phyloP scores from a whole-genome alignment of 2,329 filamentous ascomycete genomes.

The Penicillium hesseltinei region DNA sequence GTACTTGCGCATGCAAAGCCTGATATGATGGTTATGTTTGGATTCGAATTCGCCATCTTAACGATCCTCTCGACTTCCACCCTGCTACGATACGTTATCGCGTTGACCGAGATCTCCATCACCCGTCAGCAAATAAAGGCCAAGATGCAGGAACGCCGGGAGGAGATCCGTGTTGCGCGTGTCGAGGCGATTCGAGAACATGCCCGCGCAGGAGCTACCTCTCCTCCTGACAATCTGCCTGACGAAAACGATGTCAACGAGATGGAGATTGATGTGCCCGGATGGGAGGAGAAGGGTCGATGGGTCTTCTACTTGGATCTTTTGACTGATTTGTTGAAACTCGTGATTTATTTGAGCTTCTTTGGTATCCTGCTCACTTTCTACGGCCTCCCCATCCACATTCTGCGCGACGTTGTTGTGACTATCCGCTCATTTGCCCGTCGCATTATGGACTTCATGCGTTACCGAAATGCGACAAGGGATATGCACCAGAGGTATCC shows the following conservation, averaged over 20 bases:
- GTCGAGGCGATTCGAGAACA: conserved; percentile 47
- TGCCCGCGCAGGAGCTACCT: conserved; percentile 37
- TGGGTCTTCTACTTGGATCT: conserved; percentile 89
- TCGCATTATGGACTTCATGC: conserved; percentile 80
- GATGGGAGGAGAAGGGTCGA: conserved; percentile 94
- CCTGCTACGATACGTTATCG: conserved; percentile 72
- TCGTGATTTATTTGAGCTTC: conserved; percentile 84
- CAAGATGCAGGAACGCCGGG: conserved; percentile 66
- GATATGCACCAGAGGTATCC: conserved; percentile 91
- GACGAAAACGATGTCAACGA: conserved; percentile 79
- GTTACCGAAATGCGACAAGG: conserved; percentile 84
- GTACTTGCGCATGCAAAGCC: conserved; percentile 86
- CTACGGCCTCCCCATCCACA: conserved; percentile 94
- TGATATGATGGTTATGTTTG: conserved; percentile 99
- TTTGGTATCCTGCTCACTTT: conserved; percentile 91
- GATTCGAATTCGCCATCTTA: conserved; percentile 93
- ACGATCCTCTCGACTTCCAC: conserved; percentile 78
- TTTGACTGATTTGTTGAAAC: conserved; percentile 82
- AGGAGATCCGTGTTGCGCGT: conserved; percentile 60
- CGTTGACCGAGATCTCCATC: conserved; percentile 73
- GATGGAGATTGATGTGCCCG: conserved; percentile 90
- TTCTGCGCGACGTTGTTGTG: conserved; percentile 91
- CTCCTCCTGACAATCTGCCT: conserved; percentile 50
- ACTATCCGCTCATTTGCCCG: conserved; percentile 90
- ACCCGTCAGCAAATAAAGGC: conserved; percentile 69